Base-by-base conservation (phyloP, 192 early-diverging fungal species). In the Cetraspora pellucida region DNA sequence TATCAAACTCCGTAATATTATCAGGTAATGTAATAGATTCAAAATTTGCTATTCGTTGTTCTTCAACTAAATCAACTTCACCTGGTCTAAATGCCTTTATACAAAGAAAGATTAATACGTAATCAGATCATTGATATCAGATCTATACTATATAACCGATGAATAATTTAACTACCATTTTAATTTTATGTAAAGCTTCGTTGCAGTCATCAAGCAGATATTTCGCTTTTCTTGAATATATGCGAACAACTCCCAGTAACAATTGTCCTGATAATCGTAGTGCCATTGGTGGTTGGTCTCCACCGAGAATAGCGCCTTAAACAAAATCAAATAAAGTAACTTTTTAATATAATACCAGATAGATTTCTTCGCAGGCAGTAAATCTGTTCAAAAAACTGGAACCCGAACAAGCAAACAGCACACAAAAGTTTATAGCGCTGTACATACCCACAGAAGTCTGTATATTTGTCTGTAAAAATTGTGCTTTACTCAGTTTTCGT, bases 151-250 rank as follows among this genome's bases (percentile, higher is more conserved):
- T 37, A 37, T 37, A 7, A 37, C 37, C n/a, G n/a, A n/a, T n/a
- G n/a, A n/a, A n/a, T n/a, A n/a, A n/a, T n/a, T 37, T 37, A 37
- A 37, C 81, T 66, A 96, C 94, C 90, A 97, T 87, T 77, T 98
- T 98, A 75, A 99, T 95, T 66, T 96, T 94, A 43, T 96, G 82
- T 25, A 98, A 84, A 1, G 98, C 97, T 64, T 98, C 97, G 79
- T 93, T 94, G 79, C 97, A 98, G 81, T 99, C 98, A 77, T 99
- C 97, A 5, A 99, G 86, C 54, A 99, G 84, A 78, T 99, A 99
- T 55, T 90, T 91, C 1, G 98, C 92, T 82, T 99, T 99, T 43
- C 96, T 89, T 5, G 97, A 96, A 85, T 96, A 98, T 77, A 99
- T 98, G 46, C 93, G 89, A 0, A 93, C 91, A 1, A 99, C 96